Evolutionary conservation across 2,329 filamentous ascomycete genomes (phyloP), one percentile per base, ranked within the genome.

Genomic region (Gnomoniopsis smithogilvyi): DNA sequence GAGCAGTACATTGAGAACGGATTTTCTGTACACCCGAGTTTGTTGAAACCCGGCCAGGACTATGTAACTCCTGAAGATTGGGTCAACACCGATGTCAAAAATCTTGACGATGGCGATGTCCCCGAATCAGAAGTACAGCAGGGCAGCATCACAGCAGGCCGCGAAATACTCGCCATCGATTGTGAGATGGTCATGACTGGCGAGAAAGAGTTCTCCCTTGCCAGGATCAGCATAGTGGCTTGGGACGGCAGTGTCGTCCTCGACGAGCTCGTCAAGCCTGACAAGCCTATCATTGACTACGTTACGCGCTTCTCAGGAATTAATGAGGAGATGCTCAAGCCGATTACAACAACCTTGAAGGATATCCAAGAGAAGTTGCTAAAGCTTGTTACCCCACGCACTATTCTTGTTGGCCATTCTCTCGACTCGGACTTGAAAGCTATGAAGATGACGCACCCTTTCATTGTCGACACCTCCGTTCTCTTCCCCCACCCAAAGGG

Each of bases 161-260:
- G 92, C 63, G 83, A 88, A 41, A 78, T 97, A 12, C 78, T 96
- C 51, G 89, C 92, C 1, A 79, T 99, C 56, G 95, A 99, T 71
- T 99, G 95, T 74, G 95, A 99, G 74, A 99, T 99, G 95, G 96
- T 93, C 71, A 87, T 92, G 75, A 96, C 92, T 2, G 90, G 88
- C 61, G 86, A 89, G 62, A 86, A 86, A 51, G 84, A 91, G 64
- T 91, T 89, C 63, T 91, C 93, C 38, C 85, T 99, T 47, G 96
- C 95, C 1, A 87, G 95, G 58, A 89, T 98, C 70, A 97, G 92
- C 70, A 73, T 98, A 43, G 78, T 99, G 8, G 79, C 86, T 61
- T 99, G 95, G 94, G 85, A 92, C 65, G 93, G 93, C 51, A 84
- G 86, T 36, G 83, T 90, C 11, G 80, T 96, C 17, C 76, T 98